Evolutionary conservation across 106 monocot genomes (phyloP).

Genomic region (Allium fistulosum): DNA sequence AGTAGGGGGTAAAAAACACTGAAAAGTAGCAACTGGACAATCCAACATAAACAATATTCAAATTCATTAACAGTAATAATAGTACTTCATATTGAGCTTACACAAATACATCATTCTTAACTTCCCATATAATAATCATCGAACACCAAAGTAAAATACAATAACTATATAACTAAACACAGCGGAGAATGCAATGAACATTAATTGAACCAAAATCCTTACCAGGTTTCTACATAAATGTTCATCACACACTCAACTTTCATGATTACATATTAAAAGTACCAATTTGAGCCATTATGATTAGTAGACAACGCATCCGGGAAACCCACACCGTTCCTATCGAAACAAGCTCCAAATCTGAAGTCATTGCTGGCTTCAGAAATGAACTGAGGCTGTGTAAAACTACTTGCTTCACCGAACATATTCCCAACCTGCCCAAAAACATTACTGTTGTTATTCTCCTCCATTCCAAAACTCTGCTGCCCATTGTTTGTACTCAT

Average conservation of each 20-base stretch:
- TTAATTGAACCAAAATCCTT: neutral
- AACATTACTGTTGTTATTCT: conserved; percentile 1
- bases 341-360: conserved; percentile 13
- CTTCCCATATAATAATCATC: too few species aligned
- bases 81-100: too few species aligned
- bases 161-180: neutral
- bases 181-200: neutral
- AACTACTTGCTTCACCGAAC: neutral
- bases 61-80: too few species aligned
- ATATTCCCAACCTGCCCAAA: too few species aligned
- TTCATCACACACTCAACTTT: neutral
- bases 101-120: too few species aligned
- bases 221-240: neutral
- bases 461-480: conserved; percentile 9
- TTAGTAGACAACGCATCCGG: conserved; percentile 8
- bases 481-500: conserved; percentile 5
- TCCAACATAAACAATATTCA: too few species aligned
- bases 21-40: too few species aligned
- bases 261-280: conserved; percentile 11
- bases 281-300: conserved; percentile 10
- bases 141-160: too few species aligned
- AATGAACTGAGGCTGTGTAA: conserved; percentile 1
- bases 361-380: conserved; percentile 7
- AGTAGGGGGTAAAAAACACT: too few species aligned
- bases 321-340: conserved; percentile 4